Conservation (phyloP, 306 rosid species). For the Vigna radiata region DNA sequence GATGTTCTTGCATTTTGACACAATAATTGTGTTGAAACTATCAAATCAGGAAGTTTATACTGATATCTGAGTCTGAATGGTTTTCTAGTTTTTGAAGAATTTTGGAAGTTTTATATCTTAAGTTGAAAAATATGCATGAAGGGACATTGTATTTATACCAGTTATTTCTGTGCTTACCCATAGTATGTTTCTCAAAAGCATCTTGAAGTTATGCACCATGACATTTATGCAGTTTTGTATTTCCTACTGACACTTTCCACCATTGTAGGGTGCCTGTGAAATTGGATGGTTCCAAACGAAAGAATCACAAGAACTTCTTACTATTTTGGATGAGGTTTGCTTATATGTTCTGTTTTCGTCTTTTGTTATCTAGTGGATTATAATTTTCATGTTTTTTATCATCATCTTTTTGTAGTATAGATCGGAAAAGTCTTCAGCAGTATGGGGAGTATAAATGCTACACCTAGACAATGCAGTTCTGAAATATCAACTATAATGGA, state of each 20-base stretch:
- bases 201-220: conserved; percentile 11
- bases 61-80: conserved; percentile 2
- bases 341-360: background rate
- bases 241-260: conserved; percentile 38
- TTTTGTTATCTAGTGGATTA: conserved; percentile 2
- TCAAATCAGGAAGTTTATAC: conserved; percentile 13
- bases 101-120: background rate
- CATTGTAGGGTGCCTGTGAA: conserved; percentile 73
- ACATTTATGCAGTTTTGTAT: conserved; percentile 32
- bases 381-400: conserved; percentile 31
- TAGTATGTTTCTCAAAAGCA: conserved; percentile 26
- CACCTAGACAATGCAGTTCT: conserved; percentile 49
- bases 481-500: conserved; percentile 59
- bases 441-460: conserved; percentile 46
- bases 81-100: conserved; percentile 18
- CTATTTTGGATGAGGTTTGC: conserved; percentile 72
- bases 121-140: background rate
- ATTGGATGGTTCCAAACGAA: conserved; percentile 71
- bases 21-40: conserved; percentile 25
- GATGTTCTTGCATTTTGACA: conserved; percentile 39
- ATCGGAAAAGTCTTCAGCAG: conserved; percentile 61
- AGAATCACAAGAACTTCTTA: conserved; percentile 68
- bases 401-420: conserved; percentile 53
- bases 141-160: conserved; percentile 22
- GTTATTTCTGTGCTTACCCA: conserved; percentile 10